Percentiles rank a stretch among this genome's conserved stretches.
Evolutionary conservation across 768 basidiomycete species (phyloP).

Genomic region (Boletus barrowsii): DNA sequence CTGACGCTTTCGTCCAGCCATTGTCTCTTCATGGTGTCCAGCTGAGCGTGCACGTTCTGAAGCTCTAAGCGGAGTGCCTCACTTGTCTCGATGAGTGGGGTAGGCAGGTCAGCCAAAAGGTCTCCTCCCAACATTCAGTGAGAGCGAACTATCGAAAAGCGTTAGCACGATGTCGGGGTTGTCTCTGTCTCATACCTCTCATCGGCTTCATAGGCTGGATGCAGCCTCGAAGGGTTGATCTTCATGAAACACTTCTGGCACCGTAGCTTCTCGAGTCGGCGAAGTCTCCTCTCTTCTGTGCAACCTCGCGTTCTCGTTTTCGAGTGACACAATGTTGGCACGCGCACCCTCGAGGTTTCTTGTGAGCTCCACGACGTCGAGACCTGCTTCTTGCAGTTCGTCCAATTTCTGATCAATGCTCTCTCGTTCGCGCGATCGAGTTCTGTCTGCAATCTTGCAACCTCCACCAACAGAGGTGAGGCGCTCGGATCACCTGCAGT

Average conservation of each 20-base stretch:
- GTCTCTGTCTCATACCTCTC: conserved; percentile 50
- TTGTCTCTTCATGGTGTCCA: conserved; percentile 59
- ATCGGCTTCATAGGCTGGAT: conserved; percentile 44
- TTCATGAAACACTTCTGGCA: conserved; percentile 70
- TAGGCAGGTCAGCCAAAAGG: conserved; percentile 57
- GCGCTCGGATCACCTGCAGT: conserved; percentile 49
- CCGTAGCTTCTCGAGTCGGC: conserved; percentile 56
- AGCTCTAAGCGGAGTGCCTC: conserved; percentile 62
- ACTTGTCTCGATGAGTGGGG: conserved; percentile 63
- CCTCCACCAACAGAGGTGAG: conserved; percentile 67
- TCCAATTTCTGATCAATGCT: conserved; percentile 88
- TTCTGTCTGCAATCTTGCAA: conserved; percentile 68
- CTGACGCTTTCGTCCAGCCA: conserved; percentile 66
- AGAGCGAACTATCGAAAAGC: conserved; percentile 39
- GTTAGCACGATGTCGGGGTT: conserved; percentile 5
- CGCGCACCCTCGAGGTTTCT: conserved; percentile 72
- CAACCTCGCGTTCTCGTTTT: conserved; percentile 67
- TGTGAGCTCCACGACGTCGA: conserved; percentile 69
- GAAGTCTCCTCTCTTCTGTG: conserved; percentile 63
- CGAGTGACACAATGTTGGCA: conserved; percentile 48
- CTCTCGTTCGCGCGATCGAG: conserved; percentile 76
- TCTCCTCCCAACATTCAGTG: conserved; percentile 46
- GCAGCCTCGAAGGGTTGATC: conserved; percentile 48
- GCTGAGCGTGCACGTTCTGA: conserved; percentile 57
- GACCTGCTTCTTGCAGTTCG: conserved; percentile 76